Evolutionary conservation across 371 early-diverging fungal species (phyloP).

Genomic region (Mortierella sp.): DNA sequence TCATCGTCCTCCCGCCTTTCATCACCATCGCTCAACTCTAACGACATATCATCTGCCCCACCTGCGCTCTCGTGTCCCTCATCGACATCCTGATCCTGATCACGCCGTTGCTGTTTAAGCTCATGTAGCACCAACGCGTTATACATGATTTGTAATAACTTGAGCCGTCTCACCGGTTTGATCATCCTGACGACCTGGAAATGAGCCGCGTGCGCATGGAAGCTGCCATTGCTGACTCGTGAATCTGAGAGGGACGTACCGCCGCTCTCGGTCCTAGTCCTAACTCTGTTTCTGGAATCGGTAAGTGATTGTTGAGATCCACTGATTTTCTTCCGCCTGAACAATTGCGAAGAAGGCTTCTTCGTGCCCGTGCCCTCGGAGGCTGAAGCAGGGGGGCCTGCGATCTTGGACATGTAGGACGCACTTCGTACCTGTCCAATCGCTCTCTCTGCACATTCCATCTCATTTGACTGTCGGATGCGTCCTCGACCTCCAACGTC

Average conservation of each 20-base stretch:
- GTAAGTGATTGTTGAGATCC: background rate
- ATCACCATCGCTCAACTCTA: background rate
- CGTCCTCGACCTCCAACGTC: slow-evolving; percentile 40
- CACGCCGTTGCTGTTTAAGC: slow-evolving; percentile 1
- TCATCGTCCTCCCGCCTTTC: background rate
- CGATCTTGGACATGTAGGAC: slow-evolving; percentile 29
- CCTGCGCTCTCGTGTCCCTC: background rate
- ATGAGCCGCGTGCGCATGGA: no score
- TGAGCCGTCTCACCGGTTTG: slow-evolving; percentile 65
- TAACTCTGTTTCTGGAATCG: no score
- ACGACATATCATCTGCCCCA: background rate
- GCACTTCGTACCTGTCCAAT: slow-evolving; percentile 27
- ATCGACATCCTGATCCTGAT: slow-evolving; percentile 7
- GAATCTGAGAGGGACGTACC: no score
- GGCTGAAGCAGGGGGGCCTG: background rate
- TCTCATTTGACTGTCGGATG: slow-evolving; percentile 10
- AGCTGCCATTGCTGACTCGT: no score
- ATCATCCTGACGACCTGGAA: slow-evolving; percentile 60
- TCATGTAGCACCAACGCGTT: slow-evolving; percentile 25
- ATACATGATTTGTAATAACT: slow-evolving; percentile 56
- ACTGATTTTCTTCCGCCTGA: slow-evolving; percentile 17
- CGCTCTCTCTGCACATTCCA: slow-evolving; percentile 25
- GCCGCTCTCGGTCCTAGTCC: no score
- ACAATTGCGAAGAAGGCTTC: slow-evolving; percentile 25
- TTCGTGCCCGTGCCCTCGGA: background rate